Base-by-base conservation (phyloP, 208 protist genomes). In the Trypanosoma cruzi region DNA sequence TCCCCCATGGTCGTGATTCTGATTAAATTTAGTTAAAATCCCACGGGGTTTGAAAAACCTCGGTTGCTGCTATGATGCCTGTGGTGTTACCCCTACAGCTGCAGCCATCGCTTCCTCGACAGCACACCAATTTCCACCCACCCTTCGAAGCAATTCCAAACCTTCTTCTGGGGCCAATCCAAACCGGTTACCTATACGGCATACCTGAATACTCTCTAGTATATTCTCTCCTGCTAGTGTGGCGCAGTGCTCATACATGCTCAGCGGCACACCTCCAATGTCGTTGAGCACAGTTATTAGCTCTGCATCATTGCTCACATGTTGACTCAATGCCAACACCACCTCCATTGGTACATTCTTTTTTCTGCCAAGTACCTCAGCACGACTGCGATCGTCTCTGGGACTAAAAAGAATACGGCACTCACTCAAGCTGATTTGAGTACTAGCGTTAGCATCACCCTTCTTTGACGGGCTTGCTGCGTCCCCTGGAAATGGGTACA, bases 341-440 rank as follows among this genome's bases (percentile, higher is more conserved):
- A 96, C 81, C 13, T 80, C 64, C 1, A 67, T 60, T 0, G 88
- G 91, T 20, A 96, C 91, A 53, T 81, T 67, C 61, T 81, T 86
- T 37, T 67, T 57, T 37, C 88, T 77, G 4, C 71, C 73, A 40
- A 90, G 26, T n/a, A 70, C 71, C 54, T 67, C 71, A 13, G 72
- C 70, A 18, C 88, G 85, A 42, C 61, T 70, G 14, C 80, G 79
- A 63, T 96, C 86, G 0, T 46, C 68, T 22, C 71, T 74, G 5
- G 89, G 89, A 55, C 62, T 87, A 74, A 90, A 93, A 32, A 96
- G 52, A 29, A 94, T 71, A 59, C 87, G 73, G 53, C 86, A 85
- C 46, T 82, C 71, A 48, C 82, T 77, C 53, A 92, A 58, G 46
- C 42, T 11, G 16, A 31, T 26, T 36, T 5, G n/a, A 40, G 60